Evolutionary conservation across 805 yeast species (phyloP), one percentile per base, ranked within the genome.

Genomic region (Kuraishia ogatae): DNA sequence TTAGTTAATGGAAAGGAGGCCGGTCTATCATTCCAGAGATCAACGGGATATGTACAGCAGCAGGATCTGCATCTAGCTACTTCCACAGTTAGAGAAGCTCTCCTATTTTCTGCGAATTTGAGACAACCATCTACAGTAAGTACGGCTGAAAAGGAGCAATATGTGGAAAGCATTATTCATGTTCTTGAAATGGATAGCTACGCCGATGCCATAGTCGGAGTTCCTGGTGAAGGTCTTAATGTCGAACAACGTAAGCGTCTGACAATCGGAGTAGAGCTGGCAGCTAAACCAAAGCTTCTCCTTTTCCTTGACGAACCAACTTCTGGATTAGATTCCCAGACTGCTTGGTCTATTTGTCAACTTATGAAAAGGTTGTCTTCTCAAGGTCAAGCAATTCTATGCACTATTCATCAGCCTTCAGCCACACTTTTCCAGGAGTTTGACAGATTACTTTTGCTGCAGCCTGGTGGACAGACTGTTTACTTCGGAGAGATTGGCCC

Each of bases 11-110:
- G 90, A 55, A 75, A 76, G 53, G 72, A 85, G 57, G 74, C 82
- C 63, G 87, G 80, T 61, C 71, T 76, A 50, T 82, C 90, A 39
- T 86, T 86, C 78, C 85, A 84, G 67, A 79, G 92, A 66, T 78
- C 87, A 4, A 86, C 88, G 65, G 94, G 94, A 55, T 87, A 85
- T 66, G 90, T 84, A 48, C 90, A 87, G 69, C 94, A 87, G 70
- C 91, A 85, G 65, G 93, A 87, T 75, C 71, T 87, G 59, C 94
- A 87, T 68, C 72, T 86, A 65, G 77, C 81, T 39, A 80, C 83
- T 50, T 71, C 84, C 19, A 84, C 93, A 47, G 93, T 87, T 17
- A 79, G 91, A 60, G 94, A 87, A 69, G 83, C 93, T 3, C 75
- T 87, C 58, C 72, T 76, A 53, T 87, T 87, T 68, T 80, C 90